These are phyloP conservation scores for Uronychia binucleata DNA, from an alignment of 73 alveolate species.

Conservation along the genomic window DNA sequence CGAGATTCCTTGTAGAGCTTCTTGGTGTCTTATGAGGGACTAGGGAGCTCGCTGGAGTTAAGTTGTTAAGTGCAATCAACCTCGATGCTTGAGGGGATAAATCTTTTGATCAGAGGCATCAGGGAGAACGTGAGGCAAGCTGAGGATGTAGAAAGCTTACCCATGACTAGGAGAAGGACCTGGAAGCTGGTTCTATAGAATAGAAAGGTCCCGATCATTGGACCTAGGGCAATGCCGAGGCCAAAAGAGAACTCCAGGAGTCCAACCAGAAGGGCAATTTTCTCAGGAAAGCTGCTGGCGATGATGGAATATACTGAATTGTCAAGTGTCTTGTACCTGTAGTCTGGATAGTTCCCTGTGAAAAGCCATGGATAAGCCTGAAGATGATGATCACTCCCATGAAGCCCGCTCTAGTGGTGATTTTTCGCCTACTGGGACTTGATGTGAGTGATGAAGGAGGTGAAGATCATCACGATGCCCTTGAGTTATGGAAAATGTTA, in stretches of 20 bases:
- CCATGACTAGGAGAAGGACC: not conserved
- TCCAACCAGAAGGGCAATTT: conserved; percentile 27
- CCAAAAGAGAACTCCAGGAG: conserved; percentile 23
- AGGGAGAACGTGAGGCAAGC: not conserved
- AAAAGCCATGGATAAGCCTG: not conserved
- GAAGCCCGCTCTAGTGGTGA: not conserved
- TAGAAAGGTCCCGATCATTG: not conserved
- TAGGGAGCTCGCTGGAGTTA: too few species aligned
- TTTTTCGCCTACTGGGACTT: not conserved
- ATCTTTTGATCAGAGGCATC: not conserved
- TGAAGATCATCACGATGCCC: not conserved
- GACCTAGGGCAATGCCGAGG: conserved; percentile 32
- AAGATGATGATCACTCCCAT: not conserved
- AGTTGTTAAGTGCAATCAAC: too few species aligned
- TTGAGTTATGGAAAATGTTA: too few species aligned
- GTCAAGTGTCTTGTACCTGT: not conserved
- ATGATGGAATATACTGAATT: conserved; percentile 27
- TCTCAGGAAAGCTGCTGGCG: conserved; percentile 12
- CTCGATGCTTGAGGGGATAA: not conserved
- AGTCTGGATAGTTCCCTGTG: not conserved
- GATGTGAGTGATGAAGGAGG: not conserved
- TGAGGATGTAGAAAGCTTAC: not conserved
- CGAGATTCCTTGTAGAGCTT: not conserved
- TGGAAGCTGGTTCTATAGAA: not conserved
- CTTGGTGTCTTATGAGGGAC: too few species aligned